These are phyloP conservation scores for Phaeosphaeriaceae sp. DNA, from an alignment of 2,329 filamentous ascomycete species.

Conservation along the genomic window DNA sequence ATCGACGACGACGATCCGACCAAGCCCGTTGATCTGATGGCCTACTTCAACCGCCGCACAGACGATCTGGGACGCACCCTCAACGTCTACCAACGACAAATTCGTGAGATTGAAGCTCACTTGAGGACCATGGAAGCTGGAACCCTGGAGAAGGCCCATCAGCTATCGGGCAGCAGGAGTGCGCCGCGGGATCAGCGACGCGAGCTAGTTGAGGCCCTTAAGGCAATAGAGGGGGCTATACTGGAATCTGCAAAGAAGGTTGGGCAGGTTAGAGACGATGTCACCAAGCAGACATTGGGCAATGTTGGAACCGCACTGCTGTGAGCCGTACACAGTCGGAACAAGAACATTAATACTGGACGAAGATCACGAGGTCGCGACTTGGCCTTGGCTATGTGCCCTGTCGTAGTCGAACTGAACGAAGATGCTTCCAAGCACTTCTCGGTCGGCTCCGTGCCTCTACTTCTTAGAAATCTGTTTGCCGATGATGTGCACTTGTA, in stretches of 20 bases:
- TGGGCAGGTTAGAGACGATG: constrained; percentile 55
- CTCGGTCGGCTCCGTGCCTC: too few relatives aligned
- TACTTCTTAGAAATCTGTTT: too few relatives aligned
- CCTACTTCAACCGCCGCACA: constrained; percentile 54
- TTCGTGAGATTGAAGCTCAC: constrained; percentile 58
- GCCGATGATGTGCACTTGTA: too few relatives aligned
- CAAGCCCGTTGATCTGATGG: constrained; percentile 53
- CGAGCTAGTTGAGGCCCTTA: constrained; percentile 55
- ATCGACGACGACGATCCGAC: constrained; percentile 48
- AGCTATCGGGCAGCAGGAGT: constrained; percentile 46
- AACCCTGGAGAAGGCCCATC: constrained; percentile 53
- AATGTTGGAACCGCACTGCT: constrained; percentile 39
- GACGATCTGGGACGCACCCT: constrained; percentile 49
- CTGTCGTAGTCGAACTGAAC: too few relatives aligned
- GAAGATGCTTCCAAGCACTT: too few relatives aligned
- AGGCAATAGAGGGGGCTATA: constrained; percentile 59
- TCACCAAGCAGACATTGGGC: constrained; percentile 53
- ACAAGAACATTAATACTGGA: background rate
- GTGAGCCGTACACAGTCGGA: constrained; percentile 13
- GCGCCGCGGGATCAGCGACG: constrained; percentile 48
- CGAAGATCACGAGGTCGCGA: background rate
- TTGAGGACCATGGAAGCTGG: constrained; percentile 57
- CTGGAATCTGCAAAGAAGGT: constrained; percentile 56
- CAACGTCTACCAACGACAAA: constrained; percentile 50
- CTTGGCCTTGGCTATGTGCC: background rate